Evolutionary conservation across 2,329 filamentous ascomycete genomes (phyloP).

Genomic region (Fusarium miscanthi): DNA sequence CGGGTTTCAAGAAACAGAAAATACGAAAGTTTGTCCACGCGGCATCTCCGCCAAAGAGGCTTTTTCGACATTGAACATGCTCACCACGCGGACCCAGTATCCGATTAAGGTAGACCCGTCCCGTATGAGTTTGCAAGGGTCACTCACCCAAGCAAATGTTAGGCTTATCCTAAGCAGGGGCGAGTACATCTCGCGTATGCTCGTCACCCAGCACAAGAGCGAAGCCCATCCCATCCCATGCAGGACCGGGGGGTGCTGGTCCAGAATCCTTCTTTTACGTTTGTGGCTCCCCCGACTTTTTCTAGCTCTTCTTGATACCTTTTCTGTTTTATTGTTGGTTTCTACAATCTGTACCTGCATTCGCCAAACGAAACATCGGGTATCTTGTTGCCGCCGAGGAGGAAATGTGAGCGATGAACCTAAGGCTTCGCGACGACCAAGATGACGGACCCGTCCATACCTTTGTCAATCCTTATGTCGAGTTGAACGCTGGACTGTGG

Average conservation of each 20-base stretch:
- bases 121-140: background rate
- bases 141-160: background rate
- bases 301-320: background rate
- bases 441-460: constrained; percentile 37
- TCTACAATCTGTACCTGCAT: background rate
- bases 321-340: constrained; percentile 10
- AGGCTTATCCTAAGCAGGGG: constrained; percentile 2
- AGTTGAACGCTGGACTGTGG: constrained; percentile 51
- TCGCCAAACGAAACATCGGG: constrained; percentile 6
- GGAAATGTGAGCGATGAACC: constrained; percentile 40
- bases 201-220: background rate
- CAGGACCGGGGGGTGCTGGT: background rate
- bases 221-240: background rate
- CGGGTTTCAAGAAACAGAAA: background rate
- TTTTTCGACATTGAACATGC: background rate
- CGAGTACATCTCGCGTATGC: background rate
- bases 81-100: constrained; percentile 9
- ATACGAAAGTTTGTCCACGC: background rate
- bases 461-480: constrained; percentile 45
- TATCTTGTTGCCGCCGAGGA: background rate
- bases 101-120: constrained; percentile 26
- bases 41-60: background rate
- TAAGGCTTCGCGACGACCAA: constrained; percentile 40
- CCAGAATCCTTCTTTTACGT: constrained; percentile 29
- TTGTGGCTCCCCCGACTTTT: constrained; percentile 8